phyloP scores from a whole-genome alignment of 495 filamentous ascomycete genomes.

The Hyaloscypha finlandica region DNA sequence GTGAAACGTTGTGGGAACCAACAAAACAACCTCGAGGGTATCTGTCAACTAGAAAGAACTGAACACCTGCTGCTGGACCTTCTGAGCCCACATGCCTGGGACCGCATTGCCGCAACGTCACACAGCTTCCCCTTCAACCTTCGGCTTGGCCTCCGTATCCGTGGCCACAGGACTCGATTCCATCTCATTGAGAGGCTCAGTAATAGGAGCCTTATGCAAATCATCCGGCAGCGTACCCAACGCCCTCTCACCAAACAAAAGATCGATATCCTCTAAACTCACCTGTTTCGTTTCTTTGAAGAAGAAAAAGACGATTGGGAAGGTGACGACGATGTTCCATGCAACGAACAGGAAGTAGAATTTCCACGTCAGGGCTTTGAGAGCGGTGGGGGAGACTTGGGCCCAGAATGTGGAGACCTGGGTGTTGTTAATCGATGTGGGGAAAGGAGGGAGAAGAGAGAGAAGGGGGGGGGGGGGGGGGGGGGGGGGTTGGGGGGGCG shows the following conservation, averaged over 20 bases:
- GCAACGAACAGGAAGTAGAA: slow-evolving; percentile 55
- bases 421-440: neutral
- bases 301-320: slow-evolving; percentile 50
- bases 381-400: slow-evolving; percentile 51
- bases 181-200: neutral
- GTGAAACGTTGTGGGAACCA: no score
- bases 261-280: slow-evolving; percentile 58
- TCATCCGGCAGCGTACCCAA: slow-evolving; percentile 46
- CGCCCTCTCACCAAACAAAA: slow-evolving; percentile 52
- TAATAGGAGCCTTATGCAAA: slow-evolving; percentile 25
- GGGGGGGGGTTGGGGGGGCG: neutral
- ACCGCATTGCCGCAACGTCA: no score
- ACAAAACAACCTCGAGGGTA: no score
- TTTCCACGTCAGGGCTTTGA: slow-evolving; percentile 50
- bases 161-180: neutral
- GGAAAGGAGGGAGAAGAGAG: neutral
- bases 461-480: neutral
- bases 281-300: slow-evolving; percentile 60
- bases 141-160: neutral
- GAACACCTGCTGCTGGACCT: no score
- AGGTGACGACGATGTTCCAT: slow-evolving; percentile 34
- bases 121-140: neutral
- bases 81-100: no score
- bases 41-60: no score
- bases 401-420: slow-evolving; percentile 45